Evolutionary conservation across 1,284 basidiomycete species (phyloP).

Genomic region (Papiliotrema nemorosa): DNA sequence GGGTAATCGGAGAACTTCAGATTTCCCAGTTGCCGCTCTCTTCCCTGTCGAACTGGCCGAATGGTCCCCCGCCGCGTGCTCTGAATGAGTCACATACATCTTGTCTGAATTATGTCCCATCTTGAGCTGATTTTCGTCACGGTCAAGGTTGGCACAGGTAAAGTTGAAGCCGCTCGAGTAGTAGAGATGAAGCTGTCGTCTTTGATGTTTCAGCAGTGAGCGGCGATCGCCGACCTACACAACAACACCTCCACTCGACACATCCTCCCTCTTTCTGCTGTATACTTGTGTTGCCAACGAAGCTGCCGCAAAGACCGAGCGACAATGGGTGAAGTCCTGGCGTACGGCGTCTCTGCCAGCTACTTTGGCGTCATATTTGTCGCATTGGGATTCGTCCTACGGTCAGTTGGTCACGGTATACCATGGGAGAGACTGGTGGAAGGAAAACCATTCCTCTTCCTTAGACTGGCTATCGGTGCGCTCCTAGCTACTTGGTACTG

Average conservation of each 20-base stretch:
- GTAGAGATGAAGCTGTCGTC: no score
- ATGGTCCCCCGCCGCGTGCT: constrained; percentile 46
- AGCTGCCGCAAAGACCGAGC: no score
- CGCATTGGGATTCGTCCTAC: constrained; percentile 50
- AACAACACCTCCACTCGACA: no score
- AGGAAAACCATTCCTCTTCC: constrained; percentile 38
- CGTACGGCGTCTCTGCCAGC: constrained; percentile 52
- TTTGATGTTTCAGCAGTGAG: no score
- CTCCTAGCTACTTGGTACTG: constrained; percentile 60
- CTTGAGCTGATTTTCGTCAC: constrained; percentile 9
- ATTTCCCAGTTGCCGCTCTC: constrained; percentile 32
- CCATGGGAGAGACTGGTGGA: constrained; percentile 17
- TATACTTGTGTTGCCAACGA: no score
- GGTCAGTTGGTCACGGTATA: constrained; percentile 32
- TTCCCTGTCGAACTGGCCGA: constrained; percentile 46
- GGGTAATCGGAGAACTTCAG: constrained; percentile 45
- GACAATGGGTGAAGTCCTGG: constrained; percentile 31
- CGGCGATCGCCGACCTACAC: no score
- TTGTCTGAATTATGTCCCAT: constrained; percentile 50
- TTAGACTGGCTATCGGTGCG: constrained; percentile 34
- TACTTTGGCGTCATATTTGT: constrained; percentile 55
- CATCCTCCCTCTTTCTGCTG: no score
- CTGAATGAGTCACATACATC: constrained; percentile 49
- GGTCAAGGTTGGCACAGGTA: no score
- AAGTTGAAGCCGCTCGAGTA: no score